Evolutionary conservation across 192 early-diverging fungal species (phyloP).

Genomic region (Mortierella claussenii): DNA sequence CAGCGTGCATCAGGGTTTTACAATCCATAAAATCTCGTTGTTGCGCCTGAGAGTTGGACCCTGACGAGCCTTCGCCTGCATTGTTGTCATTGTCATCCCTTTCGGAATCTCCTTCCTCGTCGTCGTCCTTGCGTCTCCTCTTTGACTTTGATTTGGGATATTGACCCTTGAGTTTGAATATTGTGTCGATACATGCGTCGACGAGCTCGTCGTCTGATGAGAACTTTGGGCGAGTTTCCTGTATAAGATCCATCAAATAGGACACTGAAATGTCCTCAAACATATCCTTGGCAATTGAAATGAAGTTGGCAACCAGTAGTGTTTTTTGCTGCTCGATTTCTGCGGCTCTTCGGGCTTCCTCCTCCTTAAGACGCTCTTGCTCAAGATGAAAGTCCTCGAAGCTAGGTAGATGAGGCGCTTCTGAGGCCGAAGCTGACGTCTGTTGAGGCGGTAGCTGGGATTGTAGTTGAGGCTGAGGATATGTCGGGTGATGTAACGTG

Average conservation of each 20-base stretch:
- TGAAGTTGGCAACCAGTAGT: slow-evolving; percentile 21
- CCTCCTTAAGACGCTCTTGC: slow-evolving; percentile 4
- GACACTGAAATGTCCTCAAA: slow-evolving; percentile 33
- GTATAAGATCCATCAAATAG: slow-evolving; percentile 15
- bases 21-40: slow-evolving; percentile 35
- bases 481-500: no score
- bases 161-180: slow-evolving; percentile 15
- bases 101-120: slow-evolving; percentile 7
- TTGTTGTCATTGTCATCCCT: slow-evolving; percentile 1
- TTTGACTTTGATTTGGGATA: slow-evolving; percentile 20
- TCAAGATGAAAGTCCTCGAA: slow-evolving; percentile 39
- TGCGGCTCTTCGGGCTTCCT: not conserved
- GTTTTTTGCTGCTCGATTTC: slow-evolving; percentile 10
- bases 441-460: no score
- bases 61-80: not conserved
- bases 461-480: no score
- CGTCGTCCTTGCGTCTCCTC: slow-evolving; percentile 11
- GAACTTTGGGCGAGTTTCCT: slow-evolving; percentile 10
- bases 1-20: not conserved
- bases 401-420: not conserved
- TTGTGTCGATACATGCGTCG: slow-evolving; percentile 28
- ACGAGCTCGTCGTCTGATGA: slow-evolving; percentile 16
- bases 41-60: not conserved
- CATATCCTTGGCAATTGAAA: slow-evolving; percentile 26
- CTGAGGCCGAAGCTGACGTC: no score